Percentiles rank a stretch among this genome's conserved stretches.
Conservation (phyloP, 495 filamentous ascomycete species). For the Letharia columbiana region DNA sequence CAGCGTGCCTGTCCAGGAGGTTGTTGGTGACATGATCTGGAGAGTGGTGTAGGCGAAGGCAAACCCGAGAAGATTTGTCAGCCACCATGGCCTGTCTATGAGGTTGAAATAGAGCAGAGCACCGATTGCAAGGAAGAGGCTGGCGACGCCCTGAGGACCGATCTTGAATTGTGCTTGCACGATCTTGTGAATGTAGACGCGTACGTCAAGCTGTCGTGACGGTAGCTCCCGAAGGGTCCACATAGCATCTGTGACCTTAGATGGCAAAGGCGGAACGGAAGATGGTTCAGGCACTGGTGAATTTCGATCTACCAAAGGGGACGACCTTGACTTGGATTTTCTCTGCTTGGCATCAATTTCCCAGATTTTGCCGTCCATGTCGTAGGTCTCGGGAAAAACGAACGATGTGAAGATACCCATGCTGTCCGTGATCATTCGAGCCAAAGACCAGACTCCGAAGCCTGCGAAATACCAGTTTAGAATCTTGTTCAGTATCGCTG, state of each 20-base stretch:
- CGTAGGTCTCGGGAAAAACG: constrained; percentile 57
- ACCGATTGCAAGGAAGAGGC: constrained; percentile 48
- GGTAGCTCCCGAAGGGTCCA: constrained; percentile 43
- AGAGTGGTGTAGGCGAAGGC: constrained; percentile 76
- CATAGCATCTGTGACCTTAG: constrained; percentile 27
- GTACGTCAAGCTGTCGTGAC: constrained; percentile 42
- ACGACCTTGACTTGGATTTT: constrained; percentile 2
- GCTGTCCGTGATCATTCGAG: constrained; percentile 57
- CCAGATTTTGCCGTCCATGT: constrained; percentile 32
- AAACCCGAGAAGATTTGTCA: constrained; percentile 83
- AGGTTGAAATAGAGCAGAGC: constrained; percentile 62
- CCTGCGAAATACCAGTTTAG: constrained; percentile 76
- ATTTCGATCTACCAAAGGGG: constrained; percentile 14
- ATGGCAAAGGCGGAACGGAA: constrained; percentile 35
- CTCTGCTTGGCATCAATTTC: constrained; percentile 26
- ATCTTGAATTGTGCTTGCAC: constrained; percentile 39
- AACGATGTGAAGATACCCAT: constrained; percentile 57
- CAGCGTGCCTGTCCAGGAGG: constrained; percentile 70
- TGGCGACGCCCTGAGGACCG: constrained; percentile 49
- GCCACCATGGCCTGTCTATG: constrained; percentile 61
- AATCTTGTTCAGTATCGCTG: constrained; percentile 72
- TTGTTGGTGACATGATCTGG: constrained; percentile 81
- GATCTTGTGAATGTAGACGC: constrained; percentile 37
- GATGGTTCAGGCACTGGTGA: constrained; percentile 50
- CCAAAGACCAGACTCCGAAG: constrained; percentile 67